Percentiles rank a stretch among this genome's conserved stretches.
Conservation (phyloP, 2,329 filamentous ascomycete genomes). For the Hypoxylon sp. region DNA sequence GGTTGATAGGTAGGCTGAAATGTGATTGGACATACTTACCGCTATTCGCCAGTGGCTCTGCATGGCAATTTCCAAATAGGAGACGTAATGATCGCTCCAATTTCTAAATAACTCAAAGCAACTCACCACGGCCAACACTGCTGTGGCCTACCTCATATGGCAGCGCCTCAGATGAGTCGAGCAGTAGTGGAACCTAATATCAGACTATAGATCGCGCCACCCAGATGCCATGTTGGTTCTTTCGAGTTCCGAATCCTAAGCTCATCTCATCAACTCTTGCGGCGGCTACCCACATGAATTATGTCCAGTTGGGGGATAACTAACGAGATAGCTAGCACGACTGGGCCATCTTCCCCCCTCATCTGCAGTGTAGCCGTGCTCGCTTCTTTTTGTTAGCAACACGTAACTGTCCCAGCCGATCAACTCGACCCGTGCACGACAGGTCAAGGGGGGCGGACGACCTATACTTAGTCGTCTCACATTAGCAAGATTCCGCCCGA, state of each 20-base stretch:
- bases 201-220: not conserved
- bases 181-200: not conserved
- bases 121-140: not conserved
- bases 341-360: slow-evolving; percentile 1
- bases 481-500: slow-evolving; percentile 14
- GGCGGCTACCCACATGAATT: slow-evolving; percentile 22
- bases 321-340: slow-evolving; percentile 4
- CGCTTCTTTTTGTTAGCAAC: slow-evolving; percentile 15
- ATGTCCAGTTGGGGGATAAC: slow-evolving; percentile 5
- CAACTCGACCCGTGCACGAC: slow-evolving; percentile 8
- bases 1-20: not conserved
- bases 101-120: not conserved
- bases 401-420: slow-evolving; percentile 7
- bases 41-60: not conserved
- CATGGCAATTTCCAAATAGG: not conserved
- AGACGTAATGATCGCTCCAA: not conserved
- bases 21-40: not conserved
- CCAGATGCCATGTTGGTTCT: not conserved
- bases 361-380: slow-evolving; percentile 25
- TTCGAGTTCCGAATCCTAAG: slow-evolving; percentile 5
- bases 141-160: not conserved
- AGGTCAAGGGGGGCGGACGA: not conserved
- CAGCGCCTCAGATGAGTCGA: not conserved
- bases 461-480: slow-evolving; percentile 13
- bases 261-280: slow-evolving; percentile 5